Percentiles rank a stretch among this genome's conserved stretches.
These are phyloP conservation scores for Neopestalotiopsis sp. DNA, from an alignment of 2,329 filamentous ascomycete species.

Conservation along the genomic window DNA sequence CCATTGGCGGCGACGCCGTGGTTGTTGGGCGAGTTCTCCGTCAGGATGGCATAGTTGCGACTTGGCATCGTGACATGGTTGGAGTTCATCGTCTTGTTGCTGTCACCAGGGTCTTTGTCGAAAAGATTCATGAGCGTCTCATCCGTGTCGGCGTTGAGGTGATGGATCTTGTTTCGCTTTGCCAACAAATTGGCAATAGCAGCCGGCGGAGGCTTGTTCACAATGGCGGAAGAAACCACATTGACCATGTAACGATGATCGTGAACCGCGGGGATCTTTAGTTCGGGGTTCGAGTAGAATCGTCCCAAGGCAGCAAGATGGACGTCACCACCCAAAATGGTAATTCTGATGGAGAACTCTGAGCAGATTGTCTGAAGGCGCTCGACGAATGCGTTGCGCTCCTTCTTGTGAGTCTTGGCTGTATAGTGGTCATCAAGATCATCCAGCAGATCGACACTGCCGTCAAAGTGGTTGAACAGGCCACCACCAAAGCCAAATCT, in stretches of 20 bases:
- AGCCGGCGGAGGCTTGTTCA: slow-evolving; percentile 89
- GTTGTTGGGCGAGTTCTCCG: slow-evolving; percentile 78
- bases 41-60: slow-evolving; percentile 90
- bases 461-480: slow-evolving; percentile 93
- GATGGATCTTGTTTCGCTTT: slow-evolving; percentile 82
- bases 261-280: slow-evolving; percentile 76
- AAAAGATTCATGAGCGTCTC: slow-evolving; percentile 96
- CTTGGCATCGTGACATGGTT: slow-evolving; percentile 92
- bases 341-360: slow-evolving; percentile 87
- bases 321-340: slow-evolving; percentile 92
- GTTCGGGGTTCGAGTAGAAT: slow-evolving; percentile 89
- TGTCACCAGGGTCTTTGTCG: slow-evolving; percentile 81
- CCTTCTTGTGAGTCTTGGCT: slow-evolving; percentile 86
- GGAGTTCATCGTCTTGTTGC: slow-evolving; percentile 72
- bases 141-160: slow-evolving; percentile 75
- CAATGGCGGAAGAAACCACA: slow-evolving; percentile 91
- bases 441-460: slow-evolving; percentile 89
- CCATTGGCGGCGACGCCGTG: slow-evolving; percentile 28
- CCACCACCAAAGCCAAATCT: slow-evolving; percentile 83
- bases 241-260: slow-evolving; percentile 97
- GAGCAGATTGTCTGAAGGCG: slow-evolving; percentile 83
- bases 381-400: slow-evolving; percentile 79
- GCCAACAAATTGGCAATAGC: slow-evolving; percentile 90
- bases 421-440: slow-evolving; percentile 97
- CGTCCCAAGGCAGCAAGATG: slow-evolving; percentile 90